Evolutionary conservation across 2,329 filamentous ascomycete genomes (phyloP).

Genomic region (Gaeumannomyces sp.): DNA sequence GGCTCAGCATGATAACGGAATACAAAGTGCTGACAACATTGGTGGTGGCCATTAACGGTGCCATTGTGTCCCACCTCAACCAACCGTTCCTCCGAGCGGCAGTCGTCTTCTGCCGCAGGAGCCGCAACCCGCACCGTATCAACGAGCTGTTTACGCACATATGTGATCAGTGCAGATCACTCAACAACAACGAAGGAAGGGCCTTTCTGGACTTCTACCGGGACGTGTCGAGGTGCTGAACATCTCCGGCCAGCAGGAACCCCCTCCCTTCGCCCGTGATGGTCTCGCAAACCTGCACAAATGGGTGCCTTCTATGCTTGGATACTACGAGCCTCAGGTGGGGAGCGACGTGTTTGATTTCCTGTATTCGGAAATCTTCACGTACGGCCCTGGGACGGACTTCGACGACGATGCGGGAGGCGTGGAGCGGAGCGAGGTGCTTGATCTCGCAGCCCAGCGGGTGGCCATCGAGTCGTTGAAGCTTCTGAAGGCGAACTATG

Average conservation of each 20-base stretch:
- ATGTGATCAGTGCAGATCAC: constrained; percentile 32
- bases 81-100: constrained; percentile 53
- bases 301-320: constrained; percentile 48
- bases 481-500: constrained; percentile 41
- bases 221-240: constrained; percentile 23
- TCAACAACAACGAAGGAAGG: constrained; percentile 42
- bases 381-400: constrained; percentile 23
- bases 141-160: constrained; percentile 37
- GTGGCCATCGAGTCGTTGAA: constrained; percentile 40
- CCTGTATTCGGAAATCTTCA: constrained; percentile 37
- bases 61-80: constrained; percentile 38
- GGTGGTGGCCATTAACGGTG: constrained; percentile 45
- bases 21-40: constrained; percentile 46
- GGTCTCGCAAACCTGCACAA: constrained; percentile 28
- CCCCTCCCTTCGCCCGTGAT: constrained; percentile 1
- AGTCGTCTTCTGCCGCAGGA: constrained; percentile 41
- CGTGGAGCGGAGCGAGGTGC: constrained; percentile 22
- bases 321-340: constrained; percentile 37
- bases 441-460: constrained; percentile 29
- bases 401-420: constrained; percentile 27
- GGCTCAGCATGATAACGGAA: constrained; percentile 45
- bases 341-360: constrained; percentile 37
- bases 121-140: constrained; percentile 27
- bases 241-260: constrained; percentile 2
- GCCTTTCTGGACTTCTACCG: constrained; percentile 41